phyloP scores from a whole-genome alignment of 129 eudicot species.

The Flaveria ramosissima region DNA sequence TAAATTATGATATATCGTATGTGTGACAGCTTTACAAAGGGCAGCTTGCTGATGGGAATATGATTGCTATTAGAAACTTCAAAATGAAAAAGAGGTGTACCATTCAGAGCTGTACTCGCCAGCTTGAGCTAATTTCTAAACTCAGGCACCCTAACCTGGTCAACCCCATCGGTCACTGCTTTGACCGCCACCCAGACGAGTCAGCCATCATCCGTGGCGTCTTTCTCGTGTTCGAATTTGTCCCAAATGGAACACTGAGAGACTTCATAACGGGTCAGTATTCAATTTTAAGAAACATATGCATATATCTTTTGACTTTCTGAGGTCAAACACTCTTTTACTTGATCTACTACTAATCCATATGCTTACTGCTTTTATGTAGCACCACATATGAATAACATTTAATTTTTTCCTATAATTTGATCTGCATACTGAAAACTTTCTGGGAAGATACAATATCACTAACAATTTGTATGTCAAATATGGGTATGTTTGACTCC shows the following conservation, averaged over 20 bases:
- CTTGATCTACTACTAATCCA: not conserved
- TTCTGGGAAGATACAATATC: not conserved
- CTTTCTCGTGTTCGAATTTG: conserved; percentile 54
- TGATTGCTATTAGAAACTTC: conserved; percentile 57
- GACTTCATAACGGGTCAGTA: conserved; percentile 51
- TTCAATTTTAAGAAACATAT: not conserved
- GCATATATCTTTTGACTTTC: not conserved
- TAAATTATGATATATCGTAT: conserved; percentile 4
- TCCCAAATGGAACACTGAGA: conserved; percentile 62
- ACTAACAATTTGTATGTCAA: not conserved
- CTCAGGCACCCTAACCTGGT: conserved; percentile 62
- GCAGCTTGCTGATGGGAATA: conserved; percentile 53
- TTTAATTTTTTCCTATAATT: not conserved
- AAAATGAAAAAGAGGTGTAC: conserved; percentile 50
- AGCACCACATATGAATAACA: not conserved
- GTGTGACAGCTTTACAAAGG: conserved; percentile 64
- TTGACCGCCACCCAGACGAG: conserved; percentile 57
- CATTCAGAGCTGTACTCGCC: conserved; percentile 47
- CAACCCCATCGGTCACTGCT: conserved; percentile 71
- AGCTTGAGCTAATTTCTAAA: conserved; percentile 56
- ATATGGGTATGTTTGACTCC: conserved; percentile 16
- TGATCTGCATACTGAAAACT: not conserved
- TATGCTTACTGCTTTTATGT: not conserved
- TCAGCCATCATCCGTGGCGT: conserved; percentile 39
- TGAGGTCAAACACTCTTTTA: conserved; percentile 9